Evolutionary conservation across 2,329 filamentous ascomycete species (phyloP).

Genomic region (Stemphylium lycopersici): DNA sequence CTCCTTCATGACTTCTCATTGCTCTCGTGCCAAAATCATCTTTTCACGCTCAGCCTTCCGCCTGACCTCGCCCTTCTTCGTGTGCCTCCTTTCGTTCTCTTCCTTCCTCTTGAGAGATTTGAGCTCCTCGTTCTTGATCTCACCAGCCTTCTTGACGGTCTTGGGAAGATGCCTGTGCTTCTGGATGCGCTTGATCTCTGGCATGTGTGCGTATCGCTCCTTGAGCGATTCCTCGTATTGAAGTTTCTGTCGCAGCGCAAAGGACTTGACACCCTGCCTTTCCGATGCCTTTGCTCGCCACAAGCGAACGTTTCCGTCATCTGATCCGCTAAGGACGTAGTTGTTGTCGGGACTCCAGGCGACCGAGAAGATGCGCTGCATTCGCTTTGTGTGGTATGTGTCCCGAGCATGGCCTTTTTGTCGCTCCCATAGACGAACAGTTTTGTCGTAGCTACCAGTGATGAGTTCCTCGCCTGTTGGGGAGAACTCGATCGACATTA

Average conservation of each 20-base stretch:
- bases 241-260: slow-evolving; percentile 82
- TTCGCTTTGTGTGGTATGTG: slow-evolving; percentile 95
- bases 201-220: slow-evolving; percentile 90
- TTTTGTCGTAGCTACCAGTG: slow-evolving; percentile 86
- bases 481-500: slow-evolving; percentile 96
- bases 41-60: slow-evolving; percentile 86
- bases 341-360: slow-evolving; percentile 87
- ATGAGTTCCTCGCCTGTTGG: slow-evolving; percentile 95
- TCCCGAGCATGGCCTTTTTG: slow-evolving; percentile 84
- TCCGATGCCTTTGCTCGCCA: slow-evolving; percentile 89
- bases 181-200: slow-evolving; percentile 88
- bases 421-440: slow-evolving; percentile 82
- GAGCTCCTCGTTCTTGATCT: slow-evolving; percentile 92
- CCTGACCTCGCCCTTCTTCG: slow-evolving; percentile 78
- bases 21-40: slow-evolving; percentile 76
- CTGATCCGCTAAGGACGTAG: slow-evolving; percentile 87
- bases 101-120: slow-evolving; percentile 86
- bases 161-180: slow-evolving; percentile 90
- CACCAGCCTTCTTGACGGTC: slow-evolving; percentile 91
- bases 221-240: slow-evolving; percentile 90
- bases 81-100: slow-evolving; percentile 93
- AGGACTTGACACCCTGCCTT: slow-evolving; percentile 82
- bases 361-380: slow-evolving; percentile 90
- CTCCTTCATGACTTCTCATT: slow-evolving; percentile 49
- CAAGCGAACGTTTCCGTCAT: slow-evolving; percentile 88